Evolutionary conservation across 805 yeast genomes (phyloP), one percentile per base, ranked within the genome.

Genomic region (Diddensiella caesifluorescens): DNA sequence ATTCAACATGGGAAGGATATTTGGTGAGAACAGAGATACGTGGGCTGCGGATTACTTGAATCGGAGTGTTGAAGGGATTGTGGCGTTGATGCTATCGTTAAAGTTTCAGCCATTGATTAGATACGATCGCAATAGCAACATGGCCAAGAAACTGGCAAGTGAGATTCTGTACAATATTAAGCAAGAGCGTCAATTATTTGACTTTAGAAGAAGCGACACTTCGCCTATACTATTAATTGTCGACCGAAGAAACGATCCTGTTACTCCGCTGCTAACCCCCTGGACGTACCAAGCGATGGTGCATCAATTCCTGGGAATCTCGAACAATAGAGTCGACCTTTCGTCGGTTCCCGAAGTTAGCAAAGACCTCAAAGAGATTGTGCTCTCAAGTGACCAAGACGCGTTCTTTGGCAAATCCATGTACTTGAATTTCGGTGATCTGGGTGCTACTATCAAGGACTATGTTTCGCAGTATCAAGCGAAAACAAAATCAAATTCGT

Each of bases 271-370:
- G 22, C 65, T 92, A 37, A 77, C 82, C 29, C 98, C 97, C 2
- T 92, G 99, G 99, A 89, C 98, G 1, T 92, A 87, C 63, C 97
- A 90, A 59, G 84, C 96, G 2, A 90, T 92, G 97, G 86, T 92
- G 13, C 95, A 90, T 60, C 97, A 94, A 59, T 72, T 88, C 18
- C 67, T 92, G 22, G 95, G 90, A 2, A 84, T 92, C 45, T 66
- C 70, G 25, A 82, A 87, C 56, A 90, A 92, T 53, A 74, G 89
- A 2, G 95, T 87, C 3, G 82, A 78, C 51, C 60, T 89, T 26
- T 67, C 80, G 0, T 54, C 62, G 1, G 71, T 76, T 1, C 74
- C 82, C 1, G 77, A 73, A 50, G 64, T 78, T 45, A 62, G 78
- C 47, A 62, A 73, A n/a, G 84, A 80, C 31, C 63, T 81, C 46